Evolutionary conservation across 176 grass and related monocot species (phyloP).

Genomic region (bread wheat (Triticum aestivum)): IWGSC_CS_RefSeq_v2.1 NC_057809.1:75303089-75303588

Average conservation of each 20-base stretch:
- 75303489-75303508: conserved; percentile 80
- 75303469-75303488: conserved; percentile 93
- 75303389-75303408: conserved; percentile 69
- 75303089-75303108: conserved; percentile 67
- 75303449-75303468: conserved; percentile 87
- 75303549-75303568: conserved; percentile 48
- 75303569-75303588: conserved; percentile 33
- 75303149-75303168: conserved; percentile 12
- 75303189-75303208: conserved; percentile 9
- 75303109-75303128: conserved; percentile 78
- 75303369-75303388: conserved; percentile 83
- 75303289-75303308: conserved; percentile 7
- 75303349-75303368: conserved; percentile 59
- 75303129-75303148: conserved; percentile 76
- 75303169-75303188: background rate
- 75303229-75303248: background rate
- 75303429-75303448: conserved; percentile 79
- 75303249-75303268: background rate
- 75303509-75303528: conserved; percentile 89
- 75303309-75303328: conserved; percentile 71
- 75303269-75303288: background rate
- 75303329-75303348: conserved; percentile 55
- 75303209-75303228: background rate
- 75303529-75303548: conserved; percentile 65
- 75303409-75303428: conserved; percentile 97